phyloP scores from a whole-genome alignment of 2,329 filamentous ascomycete genomes.

The Colletotrichum zoysiae region DNA sequence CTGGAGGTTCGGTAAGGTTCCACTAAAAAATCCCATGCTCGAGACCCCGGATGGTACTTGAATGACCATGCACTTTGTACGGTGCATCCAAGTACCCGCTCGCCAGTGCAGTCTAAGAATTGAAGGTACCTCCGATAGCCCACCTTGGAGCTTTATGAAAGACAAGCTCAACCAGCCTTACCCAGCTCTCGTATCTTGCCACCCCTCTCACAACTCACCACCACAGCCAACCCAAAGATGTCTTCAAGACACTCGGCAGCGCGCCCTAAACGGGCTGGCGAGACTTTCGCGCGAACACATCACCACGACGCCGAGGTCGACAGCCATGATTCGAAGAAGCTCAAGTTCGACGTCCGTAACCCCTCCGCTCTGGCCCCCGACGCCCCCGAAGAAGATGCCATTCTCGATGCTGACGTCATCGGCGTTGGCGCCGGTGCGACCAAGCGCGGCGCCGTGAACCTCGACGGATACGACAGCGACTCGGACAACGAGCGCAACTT shows the following conservation, averaged over 20 bases:
- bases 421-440: constrained; percentile 80
- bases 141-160: constrained; percentile 25
- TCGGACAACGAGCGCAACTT: constrained; percentile 88
- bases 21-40: constrained; percentile 27
- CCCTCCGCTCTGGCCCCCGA: constrained; percentile 92
- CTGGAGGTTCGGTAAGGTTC: constrained; percentile 30
- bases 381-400: constrained; percentile 77
- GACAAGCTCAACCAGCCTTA: constrained; percentile 25
- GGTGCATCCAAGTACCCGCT: constrained; percentile 14
- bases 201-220: not conserved
- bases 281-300: constrained; percentile 83
- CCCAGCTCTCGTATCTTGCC: constrained; percentile 11
- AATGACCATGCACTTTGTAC: constrained; percentile 29
- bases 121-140: constrained; percentile 21
- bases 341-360: constrained; percentile 94
- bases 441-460: constrained; percentile 93
- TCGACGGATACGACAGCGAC: constrained; percentile 97
- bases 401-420: constrained; percentile 93
- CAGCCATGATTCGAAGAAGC: constrained; percentile 74
- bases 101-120: constrained; percentile 12
- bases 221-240: constrained; percentile 54
- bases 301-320: constrained; percentile 67
- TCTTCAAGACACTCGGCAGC: constrained; percentile 73
- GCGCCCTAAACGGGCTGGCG: constrained; percentile 85
- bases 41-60: constrained; percentile 30